Base-by-base conservation (phyloP, 2,329 filamentous ascomycete genomes). In the Fusarium sp. region DNA sequence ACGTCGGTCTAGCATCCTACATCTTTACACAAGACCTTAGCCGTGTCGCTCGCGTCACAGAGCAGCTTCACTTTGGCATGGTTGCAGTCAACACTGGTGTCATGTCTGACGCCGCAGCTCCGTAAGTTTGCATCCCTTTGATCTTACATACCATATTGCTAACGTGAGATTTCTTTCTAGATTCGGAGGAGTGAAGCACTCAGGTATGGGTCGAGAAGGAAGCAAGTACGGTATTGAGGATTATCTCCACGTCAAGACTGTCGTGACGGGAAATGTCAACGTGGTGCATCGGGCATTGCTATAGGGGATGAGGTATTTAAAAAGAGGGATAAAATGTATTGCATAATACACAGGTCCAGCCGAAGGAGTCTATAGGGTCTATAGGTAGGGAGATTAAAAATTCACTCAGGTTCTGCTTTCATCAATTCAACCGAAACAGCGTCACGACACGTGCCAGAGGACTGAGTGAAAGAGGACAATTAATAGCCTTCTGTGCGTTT, bases 1-100 rank as follows among this genome's bases (percentile, higher is more conserved):
- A 94, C 64, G 92, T 94, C 24, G 93, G 93, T 4, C 86, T 95
- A 18, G 93, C 93, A 1, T 91, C 91, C 0, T 95, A 95, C 83
- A 93, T 95, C 84, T 94, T 91, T 82, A 92, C 83, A 13, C 79
- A 79, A 69, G 82, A 87, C 76, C 65, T 85, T 5, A 78, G 81
- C 59, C 76, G 86, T 75, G 82, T n/a, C 79, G 77, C 62, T 52
- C 80, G 86, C 11, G 83, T 89, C 3, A 82, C 85, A 3, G 87
- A 89, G 76, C 84, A 80, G 4, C 81, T 93, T 52, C 88, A 93
- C 69, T 87, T 90, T 1, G 91, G 91, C 10, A 93, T 93, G 90
- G 87, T 93, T 5, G 91, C 89, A 64, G 87, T 91, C 42, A 91
- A 91, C 77, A 91, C 89, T 2, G 90, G 89, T 16, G 64, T 83